A percentile compares a stretch with the other conserved stretches of the same genome.
phyloP scores from a whole-genome alignment of 805 yeast species.

The Zygosaccharomyces kombuchaensis region DNA sequence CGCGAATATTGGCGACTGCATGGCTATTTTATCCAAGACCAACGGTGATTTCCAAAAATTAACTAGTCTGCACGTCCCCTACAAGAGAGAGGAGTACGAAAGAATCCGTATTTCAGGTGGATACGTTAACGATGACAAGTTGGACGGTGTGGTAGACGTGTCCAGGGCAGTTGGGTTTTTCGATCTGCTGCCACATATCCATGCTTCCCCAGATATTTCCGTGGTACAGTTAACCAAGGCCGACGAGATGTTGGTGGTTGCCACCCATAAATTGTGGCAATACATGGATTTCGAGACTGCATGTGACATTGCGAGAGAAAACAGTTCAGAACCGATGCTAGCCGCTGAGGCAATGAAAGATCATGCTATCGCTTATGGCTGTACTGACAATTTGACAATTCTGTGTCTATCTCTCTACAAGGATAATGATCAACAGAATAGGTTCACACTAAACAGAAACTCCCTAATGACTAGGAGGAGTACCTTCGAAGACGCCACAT shows the following conservation, averaged over 20 bases:
- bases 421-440: slow-evolving; percentile 34
- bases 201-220: slow-evolving; percentile 78
- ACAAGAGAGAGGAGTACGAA: slow-evolving; percentile 70
- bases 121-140: slow-evolving; percentile 75
- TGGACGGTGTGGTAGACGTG: slow-evolving; percentile 77
- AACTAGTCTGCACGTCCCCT: slow-evolving; percentile 80
- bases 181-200: slow-evolving; percentile 79
- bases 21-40: slow-evolving; percentile 69
- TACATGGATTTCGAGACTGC: slow-evolving; percentile 76
- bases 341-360: slow-evolving; percentile 94
- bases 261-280: slow-evolving; percentile 83
- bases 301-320: slow-evolving; percentile 83
- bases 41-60: slow-evolving; percentile 77
- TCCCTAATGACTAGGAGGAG: slow-evolving; percentile 46
- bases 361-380: slow-evolving; percentile 90
- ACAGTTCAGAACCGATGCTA: slow-evolving; percentile 73
- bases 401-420: slow-evolving; percentile 71
- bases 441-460: slow-evolving; percentile 35
- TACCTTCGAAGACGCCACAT: slow-evolving; percentile 65
- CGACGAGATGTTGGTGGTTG: slow-evolving; percentile 84
- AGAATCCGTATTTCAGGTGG: slow-evolving; percentile 91
- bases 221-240: slow-evolving; percentile 55
- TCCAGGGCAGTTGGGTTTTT: slow-evolving; percentile 92
- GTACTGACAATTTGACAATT: slow-evolving; percentile 71
- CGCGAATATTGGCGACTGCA: slow-evolving; percentile 89